phyloP scores from a whole-genome alignment of 805 yeast genomes.

The Tetrapisispora phaffii region DNA sequence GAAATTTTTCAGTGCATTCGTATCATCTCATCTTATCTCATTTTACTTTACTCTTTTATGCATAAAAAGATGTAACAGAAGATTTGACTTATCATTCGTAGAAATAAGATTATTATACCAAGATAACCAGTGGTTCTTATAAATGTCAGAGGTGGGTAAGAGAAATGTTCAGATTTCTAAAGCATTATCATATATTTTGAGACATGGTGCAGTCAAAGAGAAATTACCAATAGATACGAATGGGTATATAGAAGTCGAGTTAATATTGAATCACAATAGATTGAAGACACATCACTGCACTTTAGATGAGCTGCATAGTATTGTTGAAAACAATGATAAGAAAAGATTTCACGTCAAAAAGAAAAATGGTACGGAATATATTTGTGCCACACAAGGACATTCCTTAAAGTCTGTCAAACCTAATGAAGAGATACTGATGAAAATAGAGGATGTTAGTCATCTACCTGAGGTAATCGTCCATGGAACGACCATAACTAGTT shows the following conservation, averaged over 20 bases:
- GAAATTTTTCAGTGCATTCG: neutral
- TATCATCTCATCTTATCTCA: neutral
- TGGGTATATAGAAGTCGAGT: slow-evolving; percentile 55
- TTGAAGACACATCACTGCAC: slow-evolving; percentile 49
- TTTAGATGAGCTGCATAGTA: slow-evolving; percentile 43
- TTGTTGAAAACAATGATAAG: slow-evolving; percentile 62
- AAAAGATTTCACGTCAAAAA: slow-evolving; percentile 49
- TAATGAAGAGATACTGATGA: slow-evolving; percentile 35
- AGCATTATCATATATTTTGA: slow-evolving; percentile 59
- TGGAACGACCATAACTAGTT: slow-evolving; percentile 55
- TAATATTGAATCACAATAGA: slow-evolving; percentile 46
- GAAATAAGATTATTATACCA: neutral
- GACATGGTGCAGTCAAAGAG: slow-evolving; percentile 80
- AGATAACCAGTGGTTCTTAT: too few relatives aligned
- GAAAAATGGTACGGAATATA: slow-evolving; percentile 23
- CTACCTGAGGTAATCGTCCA: slow-evolving; percentile 57
- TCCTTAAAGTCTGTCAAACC: slow-evolving; percentile 39
- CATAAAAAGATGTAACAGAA: too few relatives aligned
- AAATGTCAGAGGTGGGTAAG: slow-evolving; percentile 11
- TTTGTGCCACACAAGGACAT: slow-evolving; percentile 96
- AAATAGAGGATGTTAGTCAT: slow-evolving; percentile 29
- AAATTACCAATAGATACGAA: slow-evolving; percentile 48
- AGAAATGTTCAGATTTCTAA: slow-evolving; percentile 57
- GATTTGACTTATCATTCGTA: neutral
- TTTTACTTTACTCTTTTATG: too few relatives aligned